Evolutionary conservation across 2,329 filamentous ascomycete species (phyloP), one percentile per base, ranked within the genome.

Genomic region (Colletotrichum sublineola): DNA sequence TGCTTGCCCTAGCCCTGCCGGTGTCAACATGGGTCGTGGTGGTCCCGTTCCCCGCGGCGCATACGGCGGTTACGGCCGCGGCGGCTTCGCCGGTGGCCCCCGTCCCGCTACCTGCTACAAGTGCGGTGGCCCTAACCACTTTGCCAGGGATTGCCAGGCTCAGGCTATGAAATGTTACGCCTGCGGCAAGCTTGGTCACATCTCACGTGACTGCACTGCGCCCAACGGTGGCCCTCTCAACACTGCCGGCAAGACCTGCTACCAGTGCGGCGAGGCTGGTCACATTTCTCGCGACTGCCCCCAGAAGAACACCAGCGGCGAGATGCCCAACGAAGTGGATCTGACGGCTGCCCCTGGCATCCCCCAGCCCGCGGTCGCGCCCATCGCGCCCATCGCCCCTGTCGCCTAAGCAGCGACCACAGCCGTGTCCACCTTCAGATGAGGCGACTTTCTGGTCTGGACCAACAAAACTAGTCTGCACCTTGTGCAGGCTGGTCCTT

Each of bases 131-230:
- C 96, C 96, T 73, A 99, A 99, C 88, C 96, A 99, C 86, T 99
- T 97, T 81, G 96, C 96, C 75, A 93, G 96, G 76, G 96, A 99
- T 80, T 99, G 96, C 88, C 96, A 98, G 87, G 95, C 96, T 77
- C 95, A 97, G 84, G 94, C 95, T 75, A 97, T 97, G 94, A 98
- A 98, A 87, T 98, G 95, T 89, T 98, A 97, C 80, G 95, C 95
- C 76, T 98, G 95, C 81, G 95, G 95, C 82, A 97, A 97, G 87
- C 91, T 97, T 77, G 94, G 94, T 63, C 74, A 97, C 86, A 97
- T 97, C 83, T 97, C 94, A 14, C 87, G 88, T 78, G 96, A 99
- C 84, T 99, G 96, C 88, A 97, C 95, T 58, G 94, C 96, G 74
- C 96, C 96, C 75, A 98, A 98, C 83, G 96, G 96, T 69, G 96